Base-by-base conservation (phyloP, 495 filamentous ascomycete species). In the Barbatosphaeria neglecta region DNA sequence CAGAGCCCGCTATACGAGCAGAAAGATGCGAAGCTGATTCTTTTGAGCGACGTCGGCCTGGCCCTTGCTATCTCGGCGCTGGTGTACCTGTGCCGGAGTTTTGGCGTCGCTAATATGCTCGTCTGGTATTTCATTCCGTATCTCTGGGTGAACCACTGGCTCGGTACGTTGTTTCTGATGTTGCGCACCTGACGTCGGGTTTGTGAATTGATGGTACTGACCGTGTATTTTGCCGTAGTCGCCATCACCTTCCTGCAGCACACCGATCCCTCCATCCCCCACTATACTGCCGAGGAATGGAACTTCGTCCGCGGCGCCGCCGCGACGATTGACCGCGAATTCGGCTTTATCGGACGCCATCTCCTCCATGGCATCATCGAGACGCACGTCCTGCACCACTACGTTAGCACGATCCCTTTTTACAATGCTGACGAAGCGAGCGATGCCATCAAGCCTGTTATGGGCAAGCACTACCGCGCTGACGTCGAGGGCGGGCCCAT, bases 61-160 rank as follows among this genome's bases (percentile, higher is more conserved):
- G 71, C 70, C 47, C 64, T 87, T 52, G 73, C 72, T 43, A 65
- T 67, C 52, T 50, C 60, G 22, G 66, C 59, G 37, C 64, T 78
- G 19, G 64, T 84, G 44, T 79, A 78, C 53, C 68, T 78, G 51
- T 62, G 82, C 52, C 75, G 80, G 63, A 87, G 66, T 43, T 95
- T 80, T 55, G 90, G 93, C 59, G 90, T 81, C 77, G 57, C 73
- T 52, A 95, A 94, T 67, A 69, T 97, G 57, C 66, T 83, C 22
- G 82, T 98, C 37, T 97, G 92, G 90, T 98, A 97, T 65, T 80
- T 86, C 58, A 57, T 93, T 47, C 92, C 92, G 9, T 98, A 96
- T 64, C 71, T 97, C 51, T 96, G 90, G 90, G 92, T 97, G 20
- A 94, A 98, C 77, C 90, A 97, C 79, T 98, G 92, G 84, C 79